Conservation (phyloP, 371 early-diverging fungal species). For the Saksenaea vasiformis region DNA sequence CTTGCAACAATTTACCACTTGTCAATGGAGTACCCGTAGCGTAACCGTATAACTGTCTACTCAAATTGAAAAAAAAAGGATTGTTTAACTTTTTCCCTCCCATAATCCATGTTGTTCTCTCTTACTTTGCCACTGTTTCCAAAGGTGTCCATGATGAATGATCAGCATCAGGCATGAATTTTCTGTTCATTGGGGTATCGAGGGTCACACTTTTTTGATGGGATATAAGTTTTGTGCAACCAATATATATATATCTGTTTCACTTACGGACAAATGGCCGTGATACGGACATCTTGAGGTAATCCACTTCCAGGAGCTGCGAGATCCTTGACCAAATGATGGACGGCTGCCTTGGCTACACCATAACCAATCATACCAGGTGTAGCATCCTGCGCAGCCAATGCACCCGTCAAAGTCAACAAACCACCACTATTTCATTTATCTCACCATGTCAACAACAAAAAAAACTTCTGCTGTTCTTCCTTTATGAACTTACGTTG, state of each 20-base stretch:
- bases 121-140: constrained; percentile 71
- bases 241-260: background rate
- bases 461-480: background rate
- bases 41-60: constrained; percentile 57
- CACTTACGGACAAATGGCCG: constrained; percentile 82
- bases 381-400: constrained; percentile 74
- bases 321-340: constrained; percentile 84
- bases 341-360: constrained; percentile 92
- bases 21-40: constrained; percentile 45
- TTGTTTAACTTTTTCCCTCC: background rate
- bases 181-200: constrained; percentile 94
- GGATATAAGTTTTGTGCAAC: background rate
- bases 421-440: constrained; percentile 68
- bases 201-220: constrained; percentile 63
- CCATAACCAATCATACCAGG: constrained; percentile 95
- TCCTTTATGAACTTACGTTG: constrained; percentile 50
- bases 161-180: constrained; percentile 88
- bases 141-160: constrained; percentile 88
- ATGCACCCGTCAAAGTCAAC: constrained; percentile 83
- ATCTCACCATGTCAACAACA: too few species aligned
- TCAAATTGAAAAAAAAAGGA: background rate
- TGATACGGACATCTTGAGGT: constrained; percentile 69
- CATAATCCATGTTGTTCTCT: background rate
- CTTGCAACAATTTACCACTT: constrained; percentile 59
- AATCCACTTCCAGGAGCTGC: constrained; percentile 79